A percentile compares a stretch with the other conserved stretches of the same genome.
phyloP scores from a whole-genome alignment of 495 filamentous ascomycete genomes.

The Trichoderma virens region DNA sequence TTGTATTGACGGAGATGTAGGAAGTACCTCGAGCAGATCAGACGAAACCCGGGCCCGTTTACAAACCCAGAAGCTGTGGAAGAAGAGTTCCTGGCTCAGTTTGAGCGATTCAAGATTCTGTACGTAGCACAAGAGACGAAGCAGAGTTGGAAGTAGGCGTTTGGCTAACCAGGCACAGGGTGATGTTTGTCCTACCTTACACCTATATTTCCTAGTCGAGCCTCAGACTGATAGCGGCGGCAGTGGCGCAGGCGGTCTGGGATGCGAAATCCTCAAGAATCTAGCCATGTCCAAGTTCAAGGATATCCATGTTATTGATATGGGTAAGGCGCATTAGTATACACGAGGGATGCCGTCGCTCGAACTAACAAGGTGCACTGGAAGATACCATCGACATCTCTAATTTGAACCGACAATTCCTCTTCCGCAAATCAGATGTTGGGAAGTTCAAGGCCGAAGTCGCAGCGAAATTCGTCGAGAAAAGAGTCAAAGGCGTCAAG shows the following conservation, averaged over 20 bases:
- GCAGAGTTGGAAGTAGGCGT: not conserved
- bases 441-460: slow-evolving; percentile 91
- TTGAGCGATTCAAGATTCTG: slow-evolving; percentile 64
- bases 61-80: slow-evolving; percentile 64
- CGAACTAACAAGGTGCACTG: slow-evolving; percentile 18
- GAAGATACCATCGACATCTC: slow-evolving; percentile 83
- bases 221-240: slow-evolving; percentile 9
- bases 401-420: slow-evolving; percentile 95
- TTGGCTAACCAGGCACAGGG: slow-evolving; percentile 4
- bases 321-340: slow-evolving; percentile 46
- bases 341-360: slow-evolving; percentile 12
- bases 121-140: slow-evolving; percentile 34
- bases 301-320: slow-evolving; percentile 98
- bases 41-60: slow-evolving; percentile 69
- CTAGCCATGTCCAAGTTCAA: slow-evolving; percentile 92
- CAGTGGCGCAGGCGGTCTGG: slow-evolving; percentile 89
- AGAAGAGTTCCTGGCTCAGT: slow-evolving; percentile 48
- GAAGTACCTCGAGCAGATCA: slow-evolving; percentile 73
- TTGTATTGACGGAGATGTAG: slow-evolving; percentile 22
- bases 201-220: not conserved
- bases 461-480: slow-evolving; percentile 84
- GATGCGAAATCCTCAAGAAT: slow-evolving; percentile 96
- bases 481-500: slow-evolving; percentile 75
- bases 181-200: slow-evolving; percentile 3
- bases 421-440: slow-evolving; percentile 88